Evolutionary conservation across 495 filamentous ascomycete genomes (phyloP), one percentile per base, ranked within the genome.

Genomic region (Monascus purpureus): DNA sequence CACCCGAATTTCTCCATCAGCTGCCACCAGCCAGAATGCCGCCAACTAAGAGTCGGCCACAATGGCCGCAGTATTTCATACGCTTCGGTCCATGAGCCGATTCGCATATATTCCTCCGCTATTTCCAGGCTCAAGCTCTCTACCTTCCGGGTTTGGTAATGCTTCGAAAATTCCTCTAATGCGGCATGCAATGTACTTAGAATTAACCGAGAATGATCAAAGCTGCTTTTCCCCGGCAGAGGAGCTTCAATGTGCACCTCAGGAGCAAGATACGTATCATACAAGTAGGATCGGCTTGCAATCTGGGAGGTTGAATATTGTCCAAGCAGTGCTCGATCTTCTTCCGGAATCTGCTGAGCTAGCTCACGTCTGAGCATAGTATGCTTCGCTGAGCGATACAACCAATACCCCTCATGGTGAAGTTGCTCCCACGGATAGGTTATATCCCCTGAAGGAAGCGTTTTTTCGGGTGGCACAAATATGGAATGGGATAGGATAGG

Each of bases 371-470:
- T 72, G 13, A 59, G 48, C 28, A 68, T 66, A 2, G 75, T 53
- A 41, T 84, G 75, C 30, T 72, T 75, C 0, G 79, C 72, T 2
- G 83, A 76, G 9, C 73, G 49, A 16, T 74, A 68, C 32, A 81
- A 72, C 82, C 87, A 95, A 47, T 92, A 95, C 0, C 86, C 87
- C 8, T 79, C 58, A 41, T 95, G 87, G 37, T 93, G 86, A 4
- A 95, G 64, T 8, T 73, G 53, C 33, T 95, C 78, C 73, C 76
- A 87, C 0, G 86, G 82, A 24, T 67, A 65, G 7, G 85, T 53
- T 26, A 71, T 60, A 42, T 92, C 83, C 2, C 57, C 55, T 4
- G 70, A 61, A 20, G 74, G 58, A 8, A 75, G 55, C 2, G 57
- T 59, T 50, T 88, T 92, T 43, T 93, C 84, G 0, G 75, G 73